phyloP scores from a whole-genome alignment of 805 yeast species.

The Starmerella cellae region DNA sequence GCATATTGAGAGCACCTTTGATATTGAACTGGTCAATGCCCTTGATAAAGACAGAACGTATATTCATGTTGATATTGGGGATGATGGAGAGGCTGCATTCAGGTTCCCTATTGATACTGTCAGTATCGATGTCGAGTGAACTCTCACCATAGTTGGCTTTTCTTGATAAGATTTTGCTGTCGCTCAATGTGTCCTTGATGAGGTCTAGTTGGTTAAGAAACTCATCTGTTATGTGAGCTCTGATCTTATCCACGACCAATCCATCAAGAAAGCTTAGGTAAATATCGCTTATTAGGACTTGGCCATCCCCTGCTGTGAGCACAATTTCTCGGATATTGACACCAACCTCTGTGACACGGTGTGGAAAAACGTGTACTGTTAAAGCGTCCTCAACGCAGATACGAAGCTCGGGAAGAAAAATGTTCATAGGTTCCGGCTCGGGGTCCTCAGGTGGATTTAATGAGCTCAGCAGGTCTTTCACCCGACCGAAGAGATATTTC shows the following conservation, averaged over 20 bases:
- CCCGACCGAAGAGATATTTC: background rate
- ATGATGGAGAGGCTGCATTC: no score
- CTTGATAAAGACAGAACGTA: background rate
- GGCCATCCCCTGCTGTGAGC: constrained; percentile 15
- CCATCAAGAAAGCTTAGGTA: background rate
- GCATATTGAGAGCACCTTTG: background rate
- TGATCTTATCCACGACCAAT: constrained; percentile 1
- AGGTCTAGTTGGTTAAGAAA: background rate
- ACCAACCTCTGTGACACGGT: constrained; percentile 2
- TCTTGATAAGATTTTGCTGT: no score
- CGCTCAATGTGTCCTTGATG: background rate
- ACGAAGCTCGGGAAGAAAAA: constrained; percentile 17
- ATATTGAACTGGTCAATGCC: background rate
- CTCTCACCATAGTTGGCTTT: no score
- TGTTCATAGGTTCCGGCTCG: constrained; percentile 11
- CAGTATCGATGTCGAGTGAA: no score
- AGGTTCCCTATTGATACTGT: no score
- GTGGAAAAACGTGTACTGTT: constrained; percentile 16
- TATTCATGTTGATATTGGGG: background rate
- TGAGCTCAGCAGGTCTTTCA: background rate
- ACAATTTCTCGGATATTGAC: constrained; percentile 13
- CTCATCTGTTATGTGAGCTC: background rate
- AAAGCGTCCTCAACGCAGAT: constrained; percentile 12
- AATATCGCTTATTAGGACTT: constrained; percentile 9
- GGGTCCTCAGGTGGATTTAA: constrained; percentile 14